phyloP scores from a whole-genome alignment of 306 rosid genomes.

The Cyclanthera cordifolia region DNA sequence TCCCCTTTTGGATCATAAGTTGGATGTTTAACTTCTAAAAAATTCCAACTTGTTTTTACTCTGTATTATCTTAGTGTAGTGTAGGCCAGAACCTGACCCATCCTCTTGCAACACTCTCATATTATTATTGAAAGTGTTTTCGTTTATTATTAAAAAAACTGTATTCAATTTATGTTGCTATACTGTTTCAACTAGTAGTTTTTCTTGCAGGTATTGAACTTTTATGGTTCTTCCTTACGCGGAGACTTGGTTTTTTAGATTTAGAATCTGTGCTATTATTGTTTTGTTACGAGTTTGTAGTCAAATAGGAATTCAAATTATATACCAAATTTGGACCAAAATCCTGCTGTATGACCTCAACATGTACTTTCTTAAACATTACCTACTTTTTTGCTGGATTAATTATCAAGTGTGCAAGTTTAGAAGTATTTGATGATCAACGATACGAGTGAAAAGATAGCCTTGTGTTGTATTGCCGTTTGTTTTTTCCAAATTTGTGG shows the following conservation, averaged over 20 bases:
- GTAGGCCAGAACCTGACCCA: too few species aligned
- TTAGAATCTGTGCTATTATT: not conserved
- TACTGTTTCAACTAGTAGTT: not conserved
- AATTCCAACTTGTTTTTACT: too few species aligned
- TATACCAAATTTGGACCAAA: not conserved
- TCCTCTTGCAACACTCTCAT: too few species aligned
- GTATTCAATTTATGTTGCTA: not conserved
- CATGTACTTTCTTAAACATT: not conserved
- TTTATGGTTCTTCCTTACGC: not conserved
- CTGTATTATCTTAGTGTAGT: too few species aligned
- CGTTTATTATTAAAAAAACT: too few species aligned
- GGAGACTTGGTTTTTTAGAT: not conserved
- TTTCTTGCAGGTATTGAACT: not conserved
- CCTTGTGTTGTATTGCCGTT: not conserved
- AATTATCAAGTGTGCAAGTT: not conserved
- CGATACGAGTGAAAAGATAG: not conserved
- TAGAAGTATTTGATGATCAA: not conserved
- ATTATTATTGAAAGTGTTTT: too few species aligned
- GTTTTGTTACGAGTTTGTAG: not conserved
- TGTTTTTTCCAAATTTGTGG: not conserved
- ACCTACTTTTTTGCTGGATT: not conserved
- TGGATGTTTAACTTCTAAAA: too few species aligned
- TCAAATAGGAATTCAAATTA: not conserved
- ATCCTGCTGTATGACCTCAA: not conserved
- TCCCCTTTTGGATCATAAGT: too few species aligned